phyloP scores from a whole-genome alignment of 73 alveolate genomes.

The Paramecium biaurelia region DNA sequence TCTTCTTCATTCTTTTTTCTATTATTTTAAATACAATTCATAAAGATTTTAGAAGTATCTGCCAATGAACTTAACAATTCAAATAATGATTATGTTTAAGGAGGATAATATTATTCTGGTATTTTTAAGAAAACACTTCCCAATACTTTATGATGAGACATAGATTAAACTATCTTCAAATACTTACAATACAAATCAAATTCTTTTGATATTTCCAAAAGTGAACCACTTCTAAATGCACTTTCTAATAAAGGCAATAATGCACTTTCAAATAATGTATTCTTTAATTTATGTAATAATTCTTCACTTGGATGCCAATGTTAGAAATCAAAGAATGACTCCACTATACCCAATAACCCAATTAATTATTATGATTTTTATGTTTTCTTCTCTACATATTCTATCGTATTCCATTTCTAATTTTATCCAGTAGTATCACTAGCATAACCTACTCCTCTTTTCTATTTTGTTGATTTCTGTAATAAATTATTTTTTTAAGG shows the following conservation, averaged over 20 bases:
- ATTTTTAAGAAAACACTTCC: conserved; percentile 60
- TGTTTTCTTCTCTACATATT: conserved; percentile 75
- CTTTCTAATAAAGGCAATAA: conserved; percentile 78
- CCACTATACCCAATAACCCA: conserved; percentile 67
- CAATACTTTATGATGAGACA: conserved; percentile 63
- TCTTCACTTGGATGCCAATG: conserved; percentile 73
- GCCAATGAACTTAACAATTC: conserved; percentile 65
- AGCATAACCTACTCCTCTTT: conserved; percentile 81
- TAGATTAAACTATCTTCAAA: conserved; percentile 68
- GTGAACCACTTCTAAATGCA: conserved; percentile 81
- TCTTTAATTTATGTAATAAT: conserved; percentile 9
- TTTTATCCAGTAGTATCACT: conserved; percentile 72
- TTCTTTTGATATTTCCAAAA: conserved; percentile 81
- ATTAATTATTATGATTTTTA: conserved; percentile 63
- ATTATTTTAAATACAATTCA: conserved; percentile 61
- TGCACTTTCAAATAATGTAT: conserved; percentile 66
- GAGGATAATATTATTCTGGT: conserved; percentile 67
- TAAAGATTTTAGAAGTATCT: conserved; percentile 66
- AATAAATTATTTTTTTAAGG: not conserved
- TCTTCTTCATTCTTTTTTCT: conserved; percentile 62
- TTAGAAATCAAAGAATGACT: conserved; percentile 67
- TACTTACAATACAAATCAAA: conserved; percentile 67
- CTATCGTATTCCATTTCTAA: conserved; percentile 70
- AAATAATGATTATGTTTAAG: conserved; percentile 68
- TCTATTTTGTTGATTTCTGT: conserved; percentile 43